Percentiles rank a stretch among this genome's conserved stretches.
phyloP scores from a whole-genome alignment of 129 eudicot genomes.

The Dittrichia graveolens region DNA sequence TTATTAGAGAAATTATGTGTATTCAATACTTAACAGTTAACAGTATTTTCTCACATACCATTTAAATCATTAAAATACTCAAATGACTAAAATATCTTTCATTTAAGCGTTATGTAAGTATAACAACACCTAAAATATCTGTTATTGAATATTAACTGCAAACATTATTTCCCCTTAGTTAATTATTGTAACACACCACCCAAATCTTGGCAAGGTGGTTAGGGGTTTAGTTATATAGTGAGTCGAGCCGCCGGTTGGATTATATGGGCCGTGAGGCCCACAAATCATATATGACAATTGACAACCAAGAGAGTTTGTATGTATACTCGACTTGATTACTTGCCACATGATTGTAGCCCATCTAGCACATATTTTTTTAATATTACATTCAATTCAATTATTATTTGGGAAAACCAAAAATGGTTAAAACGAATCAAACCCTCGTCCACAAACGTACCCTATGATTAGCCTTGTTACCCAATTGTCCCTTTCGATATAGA shows the following conservation, averaged over 20 bases:
- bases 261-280: slow-evolving; percentile 28
- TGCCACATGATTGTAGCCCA: slow-evolving; percentile 16
- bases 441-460: slow-evolving; percentile 18
- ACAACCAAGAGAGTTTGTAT: slow-evolving; percentile 12
- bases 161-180: too few relatives aligned
- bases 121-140: too few relatives aligned
- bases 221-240: neutral
- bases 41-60: too few relatives aligned
- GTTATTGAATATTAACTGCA: too few relatives aligned
- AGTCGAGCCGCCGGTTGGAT: neutral
- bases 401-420: neutral
- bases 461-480: slow-evolving; percentile 17
- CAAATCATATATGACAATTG: slow-evolving; percentile 19
- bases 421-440: slow-evolving; percentile 4
- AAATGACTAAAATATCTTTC: too few relatives aligned
- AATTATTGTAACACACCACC: neutral
- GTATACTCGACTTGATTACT: too few relatives aligned
- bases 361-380: neutral
- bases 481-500: slow-evolving; percentile 13
- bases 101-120: too few relatives aligned
- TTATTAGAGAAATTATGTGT: too few relatives aligned
- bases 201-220: neutral
- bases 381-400: slow-evolving; percentile 3
- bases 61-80: too few relatives aligned
- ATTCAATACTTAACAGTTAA: too few relatives aligned